Evolutionary conservation across 352 stramenopile genomes (phyloP).

Genomic region (Thraustotheca clavata): DNA sequence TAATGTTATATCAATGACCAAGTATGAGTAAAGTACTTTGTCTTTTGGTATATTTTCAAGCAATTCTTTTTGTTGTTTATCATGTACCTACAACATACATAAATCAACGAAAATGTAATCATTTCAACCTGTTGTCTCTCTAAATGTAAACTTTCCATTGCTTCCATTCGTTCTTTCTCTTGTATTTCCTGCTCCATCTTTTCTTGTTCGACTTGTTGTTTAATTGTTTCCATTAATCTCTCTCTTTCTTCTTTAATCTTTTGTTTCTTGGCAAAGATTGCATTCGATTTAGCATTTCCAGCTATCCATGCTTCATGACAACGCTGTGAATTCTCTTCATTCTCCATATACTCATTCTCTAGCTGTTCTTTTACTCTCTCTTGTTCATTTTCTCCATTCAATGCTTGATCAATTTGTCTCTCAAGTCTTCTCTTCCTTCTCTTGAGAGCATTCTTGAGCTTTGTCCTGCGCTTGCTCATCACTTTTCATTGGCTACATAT

Average conservation of each 20-base stretch:
- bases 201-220: conserved; percentile 33
- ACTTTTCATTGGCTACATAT: too few relatives aligned
- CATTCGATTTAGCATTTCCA: conserved; percentile 31
- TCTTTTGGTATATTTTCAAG: conserved; percentile 25
- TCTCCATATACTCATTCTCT: conserved; percentile 41
- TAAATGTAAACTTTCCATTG: not conserved
- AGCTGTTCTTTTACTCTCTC: conserved; percentile 25
- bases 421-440: conserved; percentile 56
- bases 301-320: conserved; percentile 45
- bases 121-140: not conserved
- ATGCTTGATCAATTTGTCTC: conserved; percentile 41
- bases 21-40: not conserved
- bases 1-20: not conserved
- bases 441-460: conserved; percentile 75
- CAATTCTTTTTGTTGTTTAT: conserved; percentile 26
- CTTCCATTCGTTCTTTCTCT: not conserved
- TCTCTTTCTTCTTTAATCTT: conserved; percentile 41
- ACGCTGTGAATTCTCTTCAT: conserved; percentile 49
- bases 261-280: conserved; percentile 38
- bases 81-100: conserved; percentile 21
- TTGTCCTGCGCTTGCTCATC: conserved; percentile 47
- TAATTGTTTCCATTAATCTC: conserved; percentile 41
- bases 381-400: conserved; percentile 23
- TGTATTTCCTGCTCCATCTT: conserved; percentile 20
- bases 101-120: not conserved